Evolutionary conservation across 179 eudicot species (phyloP).

Genomic region (Amaranthus tricolor): DNA sequence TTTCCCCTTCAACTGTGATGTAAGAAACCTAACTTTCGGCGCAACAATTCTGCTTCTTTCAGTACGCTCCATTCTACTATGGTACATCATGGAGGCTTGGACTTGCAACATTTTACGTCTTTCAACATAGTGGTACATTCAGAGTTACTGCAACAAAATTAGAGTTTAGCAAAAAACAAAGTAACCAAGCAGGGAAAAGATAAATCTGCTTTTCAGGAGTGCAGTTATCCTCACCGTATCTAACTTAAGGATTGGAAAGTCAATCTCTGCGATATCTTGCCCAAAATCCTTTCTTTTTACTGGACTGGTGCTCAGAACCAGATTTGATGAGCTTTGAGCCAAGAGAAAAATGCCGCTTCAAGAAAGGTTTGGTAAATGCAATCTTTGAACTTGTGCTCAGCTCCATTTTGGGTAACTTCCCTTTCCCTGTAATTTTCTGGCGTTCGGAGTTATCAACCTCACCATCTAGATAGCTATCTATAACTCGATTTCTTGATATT

Average conservation of each 20-base stretch:
- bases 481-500: slow-evolving; percentile 56
- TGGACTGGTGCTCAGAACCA: slow-evolving; percentile 23
- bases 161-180: slow-evolving; percentile 4
- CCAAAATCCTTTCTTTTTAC: slow-evolving; percentile 39
- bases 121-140: not conserved
- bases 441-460: slow-evolving; percentile 32
- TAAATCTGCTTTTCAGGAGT: not conserved
- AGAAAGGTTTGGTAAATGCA: slow-evolving; percentile 32
- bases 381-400: slow-evolving; percentile 29
- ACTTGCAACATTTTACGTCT: too few relatives aligned
- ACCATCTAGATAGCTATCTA: slow-evolving; percentile 50
- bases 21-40: not conserved
- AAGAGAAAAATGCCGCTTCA: slow-evolving; percentile 35
- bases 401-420: slow-evolving; percentile 31
- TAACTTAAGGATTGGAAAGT: not conserved
- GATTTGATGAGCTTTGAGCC: slow-evolving; percentile 29
- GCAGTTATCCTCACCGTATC: slow-evolving; percentile 7
- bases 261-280: slow-evolving; percentile 29
- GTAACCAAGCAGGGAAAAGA: not conserved
- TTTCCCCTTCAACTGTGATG: slow-evolving; percentile 2
- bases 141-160: slow-evolving; percentile 14
- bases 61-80: slow-evolving; percentile 15
- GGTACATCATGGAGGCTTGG: slow-evolving; percentile 16
- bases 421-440: slow-evolving; percentile 29
- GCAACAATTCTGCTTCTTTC: slow-evolving; percentile 6